Evolutionary conservation across 768 basidiomycete species (phyloP), one percentile per base, ranked within the genome.

Genomic region (Termitomyces titanicus): DNA sequence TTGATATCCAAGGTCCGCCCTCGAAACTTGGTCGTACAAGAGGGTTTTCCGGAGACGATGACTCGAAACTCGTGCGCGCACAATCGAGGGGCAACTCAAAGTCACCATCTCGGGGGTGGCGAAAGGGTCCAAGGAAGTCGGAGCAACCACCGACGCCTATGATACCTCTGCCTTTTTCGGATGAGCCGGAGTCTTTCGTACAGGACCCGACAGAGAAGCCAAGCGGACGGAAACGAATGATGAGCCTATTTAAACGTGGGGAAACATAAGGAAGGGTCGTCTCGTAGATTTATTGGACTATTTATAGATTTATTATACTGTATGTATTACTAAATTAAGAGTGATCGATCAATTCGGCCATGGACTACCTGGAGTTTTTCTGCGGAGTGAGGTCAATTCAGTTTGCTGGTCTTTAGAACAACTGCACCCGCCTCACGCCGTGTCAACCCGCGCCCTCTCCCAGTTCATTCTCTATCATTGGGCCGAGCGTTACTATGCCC

Each of bases 171-270:
- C 64, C 70, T 18, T 53, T 79, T 18, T 72, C 70, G 18, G 67
- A 72, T 44, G 81, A 80, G 61, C 75, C 79, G 0, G 79, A 79
- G 55, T 33, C 63, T 17, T 57, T 71, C n/a, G 65, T 66, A 38
- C 43, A 44, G 35, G 34, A 45, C 1, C 17, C 49, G 20, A 13
- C 31, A 20, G 62, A 54, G 52, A 56, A 54, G 46, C 57, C 61
- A n/a, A 54, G 51, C 46, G 64, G 63, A 27, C 64, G 70, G 18
- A 67, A 63, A 56, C 61, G 70, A 51, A 65, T 72, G 35, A 67
- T 64, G 53, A 74, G 71, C 47, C 63, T 74, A 2, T 73, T 74
- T 50, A 56, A 53, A 24, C 68, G 65, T 20, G 51, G 57, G 10
- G 49, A 56, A 18, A 53, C 55, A 15, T 61, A 63, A 54, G 60